Conservation (phyloP, 202 grass and related monocot genomes). For the Thinopyrum obtusiflorum region DNA sequence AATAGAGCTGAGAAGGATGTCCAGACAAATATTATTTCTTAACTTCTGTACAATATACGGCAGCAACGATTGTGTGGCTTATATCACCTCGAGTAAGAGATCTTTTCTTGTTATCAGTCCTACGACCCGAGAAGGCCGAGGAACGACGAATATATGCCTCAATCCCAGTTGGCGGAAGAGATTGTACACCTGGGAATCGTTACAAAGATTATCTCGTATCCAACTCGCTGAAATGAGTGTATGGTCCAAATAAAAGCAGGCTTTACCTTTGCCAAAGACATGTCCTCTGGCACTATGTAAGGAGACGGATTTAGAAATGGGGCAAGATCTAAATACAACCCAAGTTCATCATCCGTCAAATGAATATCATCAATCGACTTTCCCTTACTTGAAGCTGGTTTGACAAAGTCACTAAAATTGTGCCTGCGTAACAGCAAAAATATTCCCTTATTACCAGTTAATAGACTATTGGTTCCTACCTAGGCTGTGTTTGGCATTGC, state of each 20-base stretch:
- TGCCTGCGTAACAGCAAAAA: constrained; percentile 54
- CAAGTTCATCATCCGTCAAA: constrained; percentile 81
- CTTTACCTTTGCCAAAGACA: constrained; percentile 92
- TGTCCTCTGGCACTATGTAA: constrained; percentile 95
- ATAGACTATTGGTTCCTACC: background rate
- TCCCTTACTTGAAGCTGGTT: constrained; percentile 97
- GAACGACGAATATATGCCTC: constrained; percentile 95
- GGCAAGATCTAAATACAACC: constrained; percentile 91
- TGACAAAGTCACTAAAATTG: constrained; percentile 96
- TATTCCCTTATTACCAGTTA: constrained; percentile 4
- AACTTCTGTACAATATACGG: background rate
- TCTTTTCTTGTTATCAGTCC: constrained; percentile 98
- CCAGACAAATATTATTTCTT: background rate
- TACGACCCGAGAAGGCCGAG: constrained; percentile 80
- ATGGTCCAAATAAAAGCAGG: background rate
- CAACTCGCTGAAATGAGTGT: background rate
- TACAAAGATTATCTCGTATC: background rate
- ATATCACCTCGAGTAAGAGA: constrained; percentile 90
- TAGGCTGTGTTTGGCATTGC: background rate
- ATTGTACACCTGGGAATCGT: constrained; percentile 85
- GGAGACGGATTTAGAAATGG: constrained; percentile 95
- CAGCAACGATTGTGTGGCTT: background rate
- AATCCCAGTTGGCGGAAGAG: constrained; percentile 96
- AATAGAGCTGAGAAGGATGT: constrained; percentile 9
- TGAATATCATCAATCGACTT: constrained; percentile 95